Evolutionary conservation across 192 early-diverging fungal species (phyloP), one percentile per base, ranked within the genome.

Genomic region (Physocladia obscura): DNA sequence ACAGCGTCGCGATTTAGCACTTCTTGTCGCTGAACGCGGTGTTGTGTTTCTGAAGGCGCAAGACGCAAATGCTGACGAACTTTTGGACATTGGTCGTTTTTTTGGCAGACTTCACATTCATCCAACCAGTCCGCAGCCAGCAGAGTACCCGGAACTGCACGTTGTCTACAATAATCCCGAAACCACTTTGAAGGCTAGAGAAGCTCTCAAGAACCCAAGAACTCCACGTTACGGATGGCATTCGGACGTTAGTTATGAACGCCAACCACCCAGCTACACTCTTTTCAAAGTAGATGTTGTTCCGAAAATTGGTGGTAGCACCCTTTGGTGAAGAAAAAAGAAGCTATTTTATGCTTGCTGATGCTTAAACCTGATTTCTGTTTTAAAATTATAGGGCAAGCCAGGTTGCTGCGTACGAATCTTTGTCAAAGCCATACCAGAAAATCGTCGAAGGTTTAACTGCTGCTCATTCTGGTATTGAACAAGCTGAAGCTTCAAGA

Each of bases 11-110:
- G 85, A 88, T 51, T 76, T 90, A 19, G 87, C 85, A 5, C 75
- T 84, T 15, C 64, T 89, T 29, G 80, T 88, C 40, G 76, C 87
- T 24, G 81, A 90, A 56, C 79, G 89, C 39, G 88, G 88, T 30
- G 88, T 90, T 19, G 88, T 90, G 5, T 88, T 86, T 56, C 86
- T 90, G 71, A 74, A 87, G 2, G 81, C 89, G 39, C 89, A 90
- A 72, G 82, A 87, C 38, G 57, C 88, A 31, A 77, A 77, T 27
- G 58, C 70, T 22, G 77, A 88, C 39, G 79, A 85, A 69, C 80
- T 81, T 55, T 62, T 81, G 47, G 84, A 79, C 27, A 60, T 90
- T 13, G 70, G 60, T 40, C 22, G 40, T 26, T 8, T 61, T 8
- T 57, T 69, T 36, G 69, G 67, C 19, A 27, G 69, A 11, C 57